These are phyloP conservation scores for Xylogone sp. DNA, from an alignment of 2,329 filamentous ascomycete genomes.

Conservation along the genomic window DNA sequence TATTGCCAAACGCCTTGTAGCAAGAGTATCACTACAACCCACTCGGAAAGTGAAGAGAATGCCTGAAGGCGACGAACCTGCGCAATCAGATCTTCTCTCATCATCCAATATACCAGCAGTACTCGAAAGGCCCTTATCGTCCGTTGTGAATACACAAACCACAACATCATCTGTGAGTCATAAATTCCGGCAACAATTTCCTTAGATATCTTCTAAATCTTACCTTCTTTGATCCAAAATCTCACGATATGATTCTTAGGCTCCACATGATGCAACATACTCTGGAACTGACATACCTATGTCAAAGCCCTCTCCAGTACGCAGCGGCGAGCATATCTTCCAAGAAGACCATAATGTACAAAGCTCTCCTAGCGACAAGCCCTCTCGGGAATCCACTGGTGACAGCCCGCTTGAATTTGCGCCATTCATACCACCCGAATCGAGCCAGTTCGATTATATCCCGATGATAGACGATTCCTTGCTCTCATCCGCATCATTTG, in stretches of 20 bases:
- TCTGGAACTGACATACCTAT: not conserved
- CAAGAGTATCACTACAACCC: constrained; percentile 4
- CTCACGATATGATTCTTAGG: constrained; percentile 4
- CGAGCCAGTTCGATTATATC: constrained; percentile 8
- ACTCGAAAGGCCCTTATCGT: constrained; percentile 1
- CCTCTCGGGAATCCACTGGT: constrained; percentile 3
- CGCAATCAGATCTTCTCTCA: constrained; percentile 3
- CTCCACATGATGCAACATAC: constrained; percentile 3
- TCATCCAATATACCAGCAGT: not conserved
- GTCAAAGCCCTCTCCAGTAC: not conserved
- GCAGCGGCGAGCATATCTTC: constrained; percentile 6
- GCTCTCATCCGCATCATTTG: constrained; percentile 5
- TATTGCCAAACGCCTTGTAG: constrained; percentile 13
- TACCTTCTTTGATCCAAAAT: not conserved
- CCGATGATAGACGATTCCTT: constrained; percentile 7
- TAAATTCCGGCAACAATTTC: not conserved
- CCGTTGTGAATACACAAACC: not conserved
- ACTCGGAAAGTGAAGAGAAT: constrained; percentile 7
- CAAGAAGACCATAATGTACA: constrained; percentile 6
- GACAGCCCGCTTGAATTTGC: constrained; percentile 12
- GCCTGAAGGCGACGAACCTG: constrained; percentile 4
- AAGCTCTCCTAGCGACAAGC: constrained; percentile 1
- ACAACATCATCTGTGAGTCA: constrained; percentile 3
- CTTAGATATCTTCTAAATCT: not conserved
- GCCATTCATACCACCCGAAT: constrained; percentile 9